A percentile compares a stretch with the other conserved stretches of the same genome.
Conservation (phyloP, 768 basidiomycete species). For the Pleurotus tuber-regium region DNA sequence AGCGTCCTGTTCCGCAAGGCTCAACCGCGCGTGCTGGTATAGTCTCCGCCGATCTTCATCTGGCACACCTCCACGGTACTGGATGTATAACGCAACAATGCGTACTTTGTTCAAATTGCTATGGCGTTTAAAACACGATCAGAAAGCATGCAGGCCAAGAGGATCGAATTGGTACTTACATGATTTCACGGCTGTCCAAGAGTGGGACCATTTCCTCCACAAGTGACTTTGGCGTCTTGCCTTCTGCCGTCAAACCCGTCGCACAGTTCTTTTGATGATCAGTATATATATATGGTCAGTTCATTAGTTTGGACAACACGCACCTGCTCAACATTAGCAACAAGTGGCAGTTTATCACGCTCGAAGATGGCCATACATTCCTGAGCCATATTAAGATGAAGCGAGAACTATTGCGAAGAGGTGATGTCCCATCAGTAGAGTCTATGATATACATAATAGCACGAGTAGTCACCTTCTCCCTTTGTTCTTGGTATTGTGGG, state of each 20-base stretch:
- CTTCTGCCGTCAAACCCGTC: conserved; percentile 87
- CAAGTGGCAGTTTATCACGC: conserved; percentile 74
- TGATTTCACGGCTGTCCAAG: conserved; percentile 72
- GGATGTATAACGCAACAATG: conserved; percentile 93
- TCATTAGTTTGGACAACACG: background rate
- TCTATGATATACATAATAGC: background rate
- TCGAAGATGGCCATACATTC: conserved; percentile 96
- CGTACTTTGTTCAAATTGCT: conserved; percentile 94
- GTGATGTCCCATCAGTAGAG: background rate
- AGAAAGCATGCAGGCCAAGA: conserved; percentile 2
- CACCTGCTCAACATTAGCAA: conserved; percentile 91
- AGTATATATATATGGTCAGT: conserved; percentile 17
- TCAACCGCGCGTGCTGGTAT: conserved; percentile 91
- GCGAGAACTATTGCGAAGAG: conserved; percentile 71
- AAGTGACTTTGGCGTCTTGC: conserved; percentile 89
- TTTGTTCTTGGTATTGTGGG: conserved; percentile 92
- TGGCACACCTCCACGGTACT: conserved; percentile 95
- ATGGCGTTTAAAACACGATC: conserved; percentile 8
- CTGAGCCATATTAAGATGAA: conserved; percentile 97
- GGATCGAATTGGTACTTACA: conserved; percentile 29
- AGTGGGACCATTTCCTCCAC: conserved; percentile 99
- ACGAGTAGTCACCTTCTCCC: conserved; percentile 70
- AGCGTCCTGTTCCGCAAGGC: conserved; percentile 88
- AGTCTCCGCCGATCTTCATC: conserved; percentile 93
- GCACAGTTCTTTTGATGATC: conserved; percentile 71